These are phyloP conservation scores for Phytophthora cryptogea DNA, from an alignment of 352 stramenopile species.

Conservation along the genomic window DNA sequence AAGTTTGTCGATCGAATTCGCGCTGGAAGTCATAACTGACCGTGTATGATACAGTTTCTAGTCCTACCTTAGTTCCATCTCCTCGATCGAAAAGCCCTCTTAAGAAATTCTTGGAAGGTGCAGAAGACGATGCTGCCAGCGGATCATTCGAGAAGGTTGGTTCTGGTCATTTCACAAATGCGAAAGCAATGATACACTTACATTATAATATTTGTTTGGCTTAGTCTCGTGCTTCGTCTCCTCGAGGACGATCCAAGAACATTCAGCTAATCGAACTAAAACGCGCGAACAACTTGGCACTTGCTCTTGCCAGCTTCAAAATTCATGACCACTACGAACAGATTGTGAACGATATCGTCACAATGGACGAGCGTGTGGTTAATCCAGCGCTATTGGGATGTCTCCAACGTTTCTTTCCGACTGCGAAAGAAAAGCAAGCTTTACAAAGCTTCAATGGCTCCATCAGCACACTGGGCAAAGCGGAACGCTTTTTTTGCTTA, in stretches of 20 bases:
- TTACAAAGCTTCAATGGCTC: constrained; percentile 53
- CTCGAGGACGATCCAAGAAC: constrained; percentile 72
- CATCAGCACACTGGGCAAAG: constrained; percentile 57
- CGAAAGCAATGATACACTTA: neutral
- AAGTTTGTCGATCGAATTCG: constrained; percentile 6
- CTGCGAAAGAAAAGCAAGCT: constrained; percentile 55
- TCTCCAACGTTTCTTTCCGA: constrained; percentile 80
- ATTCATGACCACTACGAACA: constrained; percentile 72
- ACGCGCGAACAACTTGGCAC: constrained; percentile 77
- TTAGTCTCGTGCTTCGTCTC: constrained; percentile 68
- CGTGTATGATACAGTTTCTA: constrained; percentile 35
- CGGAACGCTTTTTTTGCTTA: constrained; percentile 73
- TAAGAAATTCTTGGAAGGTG: constrained; percentile 27
- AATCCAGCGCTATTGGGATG: constrained; percentile 67
- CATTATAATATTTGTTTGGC: neutral
- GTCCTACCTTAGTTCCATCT: constrained; percentile 57
- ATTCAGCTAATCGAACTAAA: constrained; percentile 82
- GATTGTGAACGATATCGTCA: constrained; percentile 59
- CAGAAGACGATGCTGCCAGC: constrained; percentile 21
- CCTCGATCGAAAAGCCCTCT: constrained; percentile 45
- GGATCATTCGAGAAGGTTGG: constrained; percentile 68
- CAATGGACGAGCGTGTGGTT: constrained; percentile 62
- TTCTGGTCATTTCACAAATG: neutral
- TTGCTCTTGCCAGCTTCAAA: constrained; percentile 80
- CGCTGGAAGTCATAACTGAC: constrained; percentile 12